Evolutionary conservation across 495 filamentous ascomycete genomes (phyloP).

Genomic region (Penicillium alfredii): DNA sequence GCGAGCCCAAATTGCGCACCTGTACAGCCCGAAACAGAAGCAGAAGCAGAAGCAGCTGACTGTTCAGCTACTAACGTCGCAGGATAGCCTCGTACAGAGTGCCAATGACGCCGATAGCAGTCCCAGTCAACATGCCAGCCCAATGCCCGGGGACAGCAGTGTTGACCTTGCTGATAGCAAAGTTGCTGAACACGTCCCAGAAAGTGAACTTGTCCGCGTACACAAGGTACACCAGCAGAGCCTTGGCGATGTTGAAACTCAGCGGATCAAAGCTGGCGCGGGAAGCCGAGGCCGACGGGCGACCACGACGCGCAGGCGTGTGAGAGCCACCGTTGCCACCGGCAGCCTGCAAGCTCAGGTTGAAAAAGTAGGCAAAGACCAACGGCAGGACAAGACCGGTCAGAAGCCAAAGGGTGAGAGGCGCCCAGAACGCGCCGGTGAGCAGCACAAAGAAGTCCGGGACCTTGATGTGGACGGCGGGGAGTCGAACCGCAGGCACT

Average conservation of each 20-base stretch:
- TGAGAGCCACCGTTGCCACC: constrained; percentile 28
- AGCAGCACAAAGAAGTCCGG: constrained; percentile 82
- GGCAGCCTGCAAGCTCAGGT: constrained; percentile 55
- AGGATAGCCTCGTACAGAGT: constrained; percentile 80
- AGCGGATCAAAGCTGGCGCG: constrained; percentile 70
- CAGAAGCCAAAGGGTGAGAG: constrained; percentile 68
- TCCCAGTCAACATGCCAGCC: constrained; percentile 62
- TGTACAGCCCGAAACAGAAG: constrained; percentile 16
- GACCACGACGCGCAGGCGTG: constrained; percentile 18
- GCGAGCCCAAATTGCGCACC: constrained; percentile 5
- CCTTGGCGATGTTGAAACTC: constrained; percentile 83
- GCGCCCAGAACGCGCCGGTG: constrained; percentile 73
- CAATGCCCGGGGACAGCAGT: constrained; percentile 64
- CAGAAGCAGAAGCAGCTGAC: constrained; percentile 8
- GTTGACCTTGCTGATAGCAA: constrained; percentile 56
- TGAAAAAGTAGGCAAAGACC: constrained; percentile 77
- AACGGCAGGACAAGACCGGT: constrained; percentile 66
- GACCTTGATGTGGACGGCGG: constrained; percentile 51
- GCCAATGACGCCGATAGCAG: constrained; percentile 61
- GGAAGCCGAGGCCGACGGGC: constrained; percentile 20
- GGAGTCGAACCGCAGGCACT: constrained; percentile 35
- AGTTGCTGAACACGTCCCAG: constrained; percentile 52
- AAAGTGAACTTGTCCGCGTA: constrained; percentile 66
- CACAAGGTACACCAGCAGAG: constrained; percentile 68
- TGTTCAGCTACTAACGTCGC: constrained; percentile 56